These are phyloP conservation scores for Candolleomyces eurysporus DNA, from an alignment of 768 basidiomycete genomes.

Conservation along the genomic window DNA sequence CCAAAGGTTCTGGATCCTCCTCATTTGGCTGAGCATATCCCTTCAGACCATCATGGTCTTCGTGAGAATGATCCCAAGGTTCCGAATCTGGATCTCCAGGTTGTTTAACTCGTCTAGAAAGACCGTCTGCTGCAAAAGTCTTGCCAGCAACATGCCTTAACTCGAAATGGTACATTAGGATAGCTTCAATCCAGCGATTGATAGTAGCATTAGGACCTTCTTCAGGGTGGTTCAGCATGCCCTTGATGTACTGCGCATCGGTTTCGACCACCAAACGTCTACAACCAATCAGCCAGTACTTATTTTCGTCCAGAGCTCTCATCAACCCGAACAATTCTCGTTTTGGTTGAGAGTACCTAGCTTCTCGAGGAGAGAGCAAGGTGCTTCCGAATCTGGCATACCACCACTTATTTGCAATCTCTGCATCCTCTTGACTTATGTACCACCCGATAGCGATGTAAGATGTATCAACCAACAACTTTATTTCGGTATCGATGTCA, in stretches of 20 bases:
- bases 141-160: slow-evolving; percentile 10
- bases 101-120: slow-evolving; percentile 13
- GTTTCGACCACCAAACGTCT: neutral
- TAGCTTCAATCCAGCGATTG: slow-evolving; percentile 9
- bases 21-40: neutral
- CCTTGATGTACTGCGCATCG: neutral
- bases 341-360: slow-evolving; percentile 14
- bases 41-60: neutral
- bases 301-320: neutral
- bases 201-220: slow-evolving; percentile 11
- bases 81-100: slow-evolving; percentile 6
- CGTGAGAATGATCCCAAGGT: neutral
- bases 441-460: too few species aligned
- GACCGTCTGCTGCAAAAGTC: slow-evolving; percentile 15
- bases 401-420: too few species aligned
- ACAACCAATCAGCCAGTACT: neutral
- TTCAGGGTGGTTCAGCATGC: slow-evolving; percentile 5
- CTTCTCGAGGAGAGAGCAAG: slow-evolving; percentile 30
- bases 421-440: too few species aligned
- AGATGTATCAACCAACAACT: too few species aligned
- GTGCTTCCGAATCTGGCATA: slow-evolving; percentile 23
- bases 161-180: slow-evolving; percentile 10
- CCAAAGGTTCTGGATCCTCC: slow-evolving; percentile 3
- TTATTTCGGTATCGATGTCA: too few species aligned
- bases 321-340: neutral